Conservation (phyloP, 2,329 filamentous ascomycete species). For the Colletotrichum plurivorum region DNA sequence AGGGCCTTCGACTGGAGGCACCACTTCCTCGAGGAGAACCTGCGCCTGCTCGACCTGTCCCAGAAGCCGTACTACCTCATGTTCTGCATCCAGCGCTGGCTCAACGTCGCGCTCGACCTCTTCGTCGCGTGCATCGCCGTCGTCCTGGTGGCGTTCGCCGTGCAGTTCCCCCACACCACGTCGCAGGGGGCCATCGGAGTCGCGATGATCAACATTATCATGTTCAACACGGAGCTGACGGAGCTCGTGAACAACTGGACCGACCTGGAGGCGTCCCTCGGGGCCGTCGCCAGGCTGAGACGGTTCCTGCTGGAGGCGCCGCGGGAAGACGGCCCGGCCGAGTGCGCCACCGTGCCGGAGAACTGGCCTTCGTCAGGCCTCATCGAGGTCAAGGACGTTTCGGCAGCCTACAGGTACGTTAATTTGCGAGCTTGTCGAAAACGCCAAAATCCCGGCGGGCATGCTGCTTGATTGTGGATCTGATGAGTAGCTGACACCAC, state of each 20-base stretch:
- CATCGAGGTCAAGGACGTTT: constrained; percentile 38
- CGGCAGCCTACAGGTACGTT: constrained; percentile 24
- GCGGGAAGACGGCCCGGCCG: constrained; percentile 43
- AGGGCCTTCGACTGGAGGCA: constrained; percentile 69
- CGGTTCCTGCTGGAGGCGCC: constrained; percentile 46
- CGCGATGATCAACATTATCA: neutral
- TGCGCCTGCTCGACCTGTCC: constrained; percentile 65
- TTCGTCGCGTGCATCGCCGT: constrained; percentile 62
- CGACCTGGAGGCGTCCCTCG: constrained; percentile 46
- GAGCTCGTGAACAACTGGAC: constrained; percentile 43
- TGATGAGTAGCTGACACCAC: neutral
- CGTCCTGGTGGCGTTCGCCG: constrained; percentile 60
- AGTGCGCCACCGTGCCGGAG: neutral
- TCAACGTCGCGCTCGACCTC: constrained; percentile 65
- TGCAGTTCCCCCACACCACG: constrained; percentile 41
- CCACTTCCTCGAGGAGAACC: constrained; percentile 58
- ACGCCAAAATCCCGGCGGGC: neutral
- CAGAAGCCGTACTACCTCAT: constrained; percentile 72
- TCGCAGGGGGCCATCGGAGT: neutral
- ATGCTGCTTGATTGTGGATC: neutral
- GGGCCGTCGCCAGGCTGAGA: constrained; percentile 46
- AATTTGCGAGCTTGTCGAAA: neutral
- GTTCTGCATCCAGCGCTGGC: constrained; percentile 70
- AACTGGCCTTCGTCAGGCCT: constrained; percentile 38
- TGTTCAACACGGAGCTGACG: neutral